Evolutionary conservation across 345 rosid species (phyloP), one percentile per base, ranked within the genome.

Genomic region (Moricandia moricandioides): DNA sequence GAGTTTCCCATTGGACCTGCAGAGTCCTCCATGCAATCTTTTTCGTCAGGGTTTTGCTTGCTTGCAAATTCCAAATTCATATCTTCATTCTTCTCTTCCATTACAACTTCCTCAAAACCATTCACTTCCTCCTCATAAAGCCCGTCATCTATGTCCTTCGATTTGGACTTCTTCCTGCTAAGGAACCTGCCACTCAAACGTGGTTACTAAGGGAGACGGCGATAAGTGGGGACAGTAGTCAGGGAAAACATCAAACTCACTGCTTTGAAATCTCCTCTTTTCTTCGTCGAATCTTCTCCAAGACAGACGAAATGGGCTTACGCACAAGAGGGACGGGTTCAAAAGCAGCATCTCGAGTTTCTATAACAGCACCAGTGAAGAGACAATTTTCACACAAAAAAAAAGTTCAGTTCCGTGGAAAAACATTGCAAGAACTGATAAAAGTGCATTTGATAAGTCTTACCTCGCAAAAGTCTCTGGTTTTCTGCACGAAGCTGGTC

Each of bases 391-490:
- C 62, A 64, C 21, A 37, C 13, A 40, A 40, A 49, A 3, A 30
- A 2, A 11, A 33, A 10, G 7, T 17, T 55, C 14, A 62, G 5
- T 13, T 69, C 47, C 35, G 0, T 13, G n/a, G 30, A 24, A 33
- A 65, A 26, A 21, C 31, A 27, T 67, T 56, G 62, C 45, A 61
- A 14, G 12, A n/a, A 12, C 8, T 6, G 27, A 18, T 54, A 8
- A 54, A 4, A 31, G 24, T n/a, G 57, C 8, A 9, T 18, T 40
- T 43, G 34, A 45, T 11, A 40, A 40, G 11, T 14, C 27, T 2
- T 83, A 91, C 97, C 97, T 81, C 97, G 89, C 70, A 91, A 76
- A 58, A 94, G 81, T 78, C 92, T 91, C 87, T 94, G 97, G 40
- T 93, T 88, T 79, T 90, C 96, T 34, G 85, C 86, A 49, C 84